phyloP scores from a whole-genome alignment of 257 asterid genomes.

The Striga asiatica region DNA sequence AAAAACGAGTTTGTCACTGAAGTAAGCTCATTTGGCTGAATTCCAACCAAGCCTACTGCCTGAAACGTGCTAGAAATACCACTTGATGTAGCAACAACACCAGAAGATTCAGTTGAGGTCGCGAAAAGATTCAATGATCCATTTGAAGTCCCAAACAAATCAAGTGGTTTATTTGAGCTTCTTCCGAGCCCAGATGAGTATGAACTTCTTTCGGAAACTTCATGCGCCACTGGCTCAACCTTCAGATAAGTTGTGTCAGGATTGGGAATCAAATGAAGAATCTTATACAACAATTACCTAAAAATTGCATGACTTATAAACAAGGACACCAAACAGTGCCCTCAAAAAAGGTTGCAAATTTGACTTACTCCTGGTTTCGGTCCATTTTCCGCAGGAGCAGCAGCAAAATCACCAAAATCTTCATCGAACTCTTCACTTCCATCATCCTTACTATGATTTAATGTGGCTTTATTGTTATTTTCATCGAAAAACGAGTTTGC shows the following conservation, averaged over 20 bases:
- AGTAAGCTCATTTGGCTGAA: conserved; percentile 23
- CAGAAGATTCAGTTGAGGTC: conserved; percentile 25
- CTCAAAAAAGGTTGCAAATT: too few species aligned
- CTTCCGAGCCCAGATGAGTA: conserved; percentile 22
- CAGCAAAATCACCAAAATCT: conserved; percentile 57
- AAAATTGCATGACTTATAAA: background rate
- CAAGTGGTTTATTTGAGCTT: conserved; percentile 19
- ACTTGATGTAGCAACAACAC: conserved; percentile 28
- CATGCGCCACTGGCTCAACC: conserved; percentile 31
- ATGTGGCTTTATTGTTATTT: conserved; percentile 14
- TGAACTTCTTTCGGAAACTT: conserved; percentile 24
- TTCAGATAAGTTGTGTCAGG: conserved; percentile 24
- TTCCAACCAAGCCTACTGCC: conserved; percentile 24
- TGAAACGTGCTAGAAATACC: conserved; percentile 26
- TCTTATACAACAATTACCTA: background rate
- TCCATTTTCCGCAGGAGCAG: conserved; percentile 39
- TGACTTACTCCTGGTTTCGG: conserved; percentile 33
- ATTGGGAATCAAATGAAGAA: conserved; percentile 19
- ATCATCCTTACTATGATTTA: conserved; percentile 21
- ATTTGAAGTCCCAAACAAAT: conserved; percentile 31
- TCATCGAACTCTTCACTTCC: conserved; percentile 35
- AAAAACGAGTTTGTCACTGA: conserved; percentile 18
- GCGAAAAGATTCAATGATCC: conserved; percentile 20
- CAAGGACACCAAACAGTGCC: background rate
- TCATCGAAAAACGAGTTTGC: conserved; percentile 19